phyloP scores from a whole-genome alignment of 192 early-diverging fungal species.

The Backusella circina region DNA sequence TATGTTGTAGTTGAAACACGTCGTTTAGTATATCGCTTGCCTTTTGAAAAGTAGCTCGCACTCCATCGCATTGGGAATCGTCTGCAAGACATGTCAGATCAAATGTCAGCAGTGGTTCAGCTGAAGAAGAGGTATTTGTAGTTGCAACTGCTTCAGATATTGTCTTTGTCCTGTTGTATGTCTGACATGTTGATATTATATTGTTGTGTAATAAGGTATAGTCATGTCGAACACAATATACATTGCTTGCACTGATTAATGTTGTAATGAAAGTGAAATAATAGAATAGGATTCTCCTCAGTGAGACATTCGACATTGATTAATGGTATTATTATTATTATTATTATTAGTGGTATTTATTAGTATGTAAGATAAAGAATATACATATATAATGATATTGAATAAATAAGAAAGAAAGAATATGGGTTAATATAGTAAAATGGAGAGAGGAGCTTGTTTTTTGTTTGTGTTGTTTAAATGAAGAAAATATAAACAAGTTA shows the following conservation, averaged over 20 bases:
- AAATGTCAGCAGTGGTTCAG: not conserved
- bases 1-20: slow-evolving; percentile 14
- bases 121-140: not conserved
- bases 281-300: not conserved
- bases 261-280: not conserved
- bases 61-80: slow-evolving; percentile 18
- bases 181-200: not conserved
- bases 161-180: not conserved
- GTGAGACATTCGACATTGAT: not conserved
- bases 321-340: not conserved
- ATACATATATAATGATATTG: not conserved
- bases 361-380: not conserved
- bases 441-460: not conserved
- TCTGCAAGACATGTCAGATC: slow-evolving; percentile 3
- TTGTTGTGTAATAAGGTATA: not conserved
- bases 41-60: slow-evolving; percentile 3
- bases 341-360: not conserved
- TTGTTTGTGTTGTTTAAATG: not conserved
- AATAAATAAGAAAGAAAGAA: not conserved
- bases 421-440: not conserved
- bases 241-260: not conserved
- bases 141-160: not conserved
- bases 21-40: slow-evolving; percentile 29
- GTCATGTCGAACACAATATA: not conserved
- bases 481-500: not conserved